Percentiles rank a stretch among this genome's conserved stretches.
Evolutionary conservation across 257 asterid genomes (phyloP).

Genomic region (Nicotiana attenuata): DNA sequence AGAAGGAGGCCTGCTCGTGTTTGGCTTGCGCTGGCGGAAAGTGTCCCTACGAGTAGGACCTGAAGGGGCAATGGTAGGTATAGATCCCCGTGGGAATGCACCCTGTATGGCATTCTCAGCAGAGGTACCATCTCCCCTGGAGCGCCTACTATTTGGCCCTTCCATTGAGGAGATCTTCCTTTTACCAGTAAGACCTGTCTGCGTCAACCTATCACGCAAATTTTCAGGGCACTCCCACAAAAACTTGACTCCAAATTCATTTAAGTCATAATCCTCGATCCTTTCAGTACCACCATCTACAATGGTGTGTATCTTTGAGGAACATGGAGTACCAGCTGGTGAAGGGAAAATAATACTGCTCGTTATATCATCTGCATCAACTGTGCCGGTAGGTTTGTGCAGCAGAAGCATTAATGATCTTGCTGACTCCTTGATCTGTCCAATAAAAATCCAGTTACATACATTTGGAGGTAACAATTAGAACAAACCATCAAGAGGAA

Average conservation of each 20-base stretch:
- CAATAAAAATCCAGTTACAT: conserved; percentile 12
- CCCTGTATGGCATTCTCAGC: conserved; percentile 50
- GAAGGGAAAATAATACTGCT: conserved; percentile 27
- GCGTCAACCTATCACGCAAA: conserved; percentile 71
- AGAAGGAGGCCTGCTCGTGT: conserved; percentile 98
- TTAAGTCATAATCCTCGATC: conserved; percentile 43
- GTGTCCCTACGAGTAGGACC: conserved; percentile 88
- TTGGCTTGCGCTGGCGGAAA: conserved; percentile 94
- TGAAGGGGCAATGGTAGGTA: conserved; percentile 49
- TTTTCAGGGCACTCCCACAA: conserved; percentile 94
- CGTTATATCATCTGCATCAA: conserved; percentile 42
- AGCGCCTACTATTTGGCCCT: conserved; percentile 63
- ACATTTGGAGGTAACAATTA: background rate
- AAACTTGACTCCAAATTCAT: conserved; percentile 57
- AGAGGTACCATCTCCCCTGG: conserved; percentile 56
- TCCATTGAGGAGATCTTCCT: conserved; percentile 65
- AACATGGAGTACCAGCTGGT: conserved; percentile 31
- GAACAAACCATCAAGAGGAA: background rate
- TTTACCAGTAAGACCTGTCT: conserved; percentile 51
- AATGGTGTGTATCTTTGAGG: conserved; percentile 49
- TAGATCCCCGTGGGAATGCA: conserved; percentile 61
- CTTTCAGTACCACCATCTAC: conserved; percentile 43
- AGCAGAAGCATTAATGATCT: conserved; percentile 44
- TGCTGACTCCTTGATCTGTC: conserved; percentile 62
- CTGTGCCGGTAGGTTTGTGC: conserved; percentile 41